Percentiles rank a stretch among this genome's conserved stretches.
Evolutionary conservation across 78 protist genomes (phyloP).

Genomic region (Dictyostelium brefeldianum): DNA sequence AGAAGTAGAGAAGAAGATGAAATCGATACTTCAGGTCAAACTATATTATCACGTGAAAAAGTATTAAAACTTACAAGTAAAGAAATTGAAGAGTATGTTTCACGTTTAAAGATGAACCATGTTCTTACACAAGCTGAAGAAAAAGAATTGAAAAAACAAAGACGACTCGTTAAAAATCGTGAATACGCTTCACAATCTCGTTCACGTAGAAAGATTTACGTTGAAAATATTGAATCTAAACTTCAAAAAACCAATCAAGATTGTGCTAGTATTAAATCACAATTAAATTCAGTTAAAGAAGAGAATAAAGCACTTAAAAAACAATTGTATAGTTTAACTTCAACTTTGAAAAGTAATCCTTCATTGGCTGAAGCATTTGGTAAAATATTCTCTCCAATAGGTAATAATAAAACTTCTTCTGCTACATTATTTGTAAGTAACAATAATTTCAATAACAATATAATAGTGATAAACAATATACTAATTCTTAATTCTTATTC

Average conservation of each 20-base stretch:
- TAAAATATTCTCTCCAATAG: constrained; percentile 33
- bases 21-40: constrained; percentile 42
- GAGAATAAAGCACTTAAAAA: constrained; percentile 50
- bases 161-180: constrained; percentile 75
- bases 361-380: constrained; percentile 69
- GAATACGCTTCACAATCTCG: constrained; percentile 83
- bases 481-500: not conserved
- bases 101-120: constrained; percentile 27
- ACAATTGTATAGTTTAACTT: constrained; percentile 28
- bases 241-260: constrained; percentile 58
- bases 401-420: constrained; percentile 42
- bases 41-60: constrained; percentile 38
- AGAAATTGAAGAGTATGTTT: constrained; percentile 74
- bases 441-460: not conserved
- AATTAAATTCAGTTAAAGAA: constrained; percentile 25
- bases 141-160: constrained; percentile 62
- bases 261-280: not conserved
- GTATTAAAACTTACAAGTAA: constrained; percentile 59
- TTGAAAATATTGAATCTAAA: constrained; percentile 52
- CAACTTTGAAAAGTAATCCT: constrained; percentile 46
- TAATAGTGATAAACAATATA: not conserved
- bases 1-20: constrained; percentile 49
- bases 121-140: constrained; percentile 54
- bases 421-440: constrained; percentile 62
- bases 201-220: constrained; percentile 66